phyloP scores from a whole-genome alignment of 805 yeast genomes.

The Torulaspora microellipsoides region DNA sequence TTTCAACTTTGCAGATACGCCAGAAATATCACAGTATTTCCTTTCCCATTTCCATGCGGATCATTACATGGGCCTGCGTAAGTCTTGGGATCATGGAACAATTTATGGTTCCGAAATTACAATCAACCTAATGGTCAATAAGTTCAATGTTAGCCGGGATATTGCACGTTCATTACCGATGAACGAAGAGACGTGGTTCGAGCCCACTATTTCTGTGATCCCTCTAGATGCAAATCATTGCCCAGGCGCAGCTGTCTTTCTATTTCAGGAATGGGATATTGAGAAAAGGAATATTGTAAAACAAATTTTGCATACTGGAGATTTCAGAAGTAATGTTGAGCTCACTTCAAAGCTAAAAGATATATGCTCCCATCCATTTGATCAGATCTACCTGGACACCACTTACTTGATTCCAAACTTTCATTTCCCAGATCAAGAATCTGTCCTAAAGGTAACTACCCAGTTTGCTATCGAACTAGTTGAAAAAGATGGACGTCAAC shows the following conservation, averaged over 20 bases:
- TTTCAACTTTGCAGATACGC: conserved; percentile 42
- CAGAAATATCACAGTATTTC: conserved; percentile 48
- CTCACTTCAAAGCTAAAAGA: conserved; percentile 43
- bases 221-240: conserved; percentile 89
- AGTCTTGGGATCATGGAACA: conserved; percentile 67
- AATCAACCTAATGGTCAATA: conserved; percentile 46
- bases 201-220: conserved; percentile 49
- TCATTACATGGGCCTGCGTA: conserved; percentile 83
- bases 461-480: conserved; percentile 44
- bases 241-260: conserved; percentile 86
- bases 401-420: conserved; percentile 77
- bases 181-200: conserved; percentile 38
- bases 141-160: conserved; percentile 51
- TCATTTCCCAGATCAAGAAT: conserved; percentile 71
- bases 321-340: conserved; percentile 64
- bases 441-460: conserved; percentile 59
- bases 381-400: conserved; percentile 79
- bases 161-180: conserved; percentile 41
- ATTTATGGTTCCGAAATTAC: conserved; percentile 76
- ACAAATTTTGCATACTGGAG: conserved; percentile 77
- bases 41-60: conserved; percentile 89
- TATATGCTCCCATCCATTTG: conserved; percentile 36
- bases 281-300: conserved; percentile 5
- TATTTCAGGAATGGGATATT: conserved; percentile 47
- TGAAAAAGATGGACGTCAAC: conserved; percentile 23